Base-by-base conservation (phyloP, 192 early-diverging fungal species). In the Phlyctochytrium bullatum region DNA sequence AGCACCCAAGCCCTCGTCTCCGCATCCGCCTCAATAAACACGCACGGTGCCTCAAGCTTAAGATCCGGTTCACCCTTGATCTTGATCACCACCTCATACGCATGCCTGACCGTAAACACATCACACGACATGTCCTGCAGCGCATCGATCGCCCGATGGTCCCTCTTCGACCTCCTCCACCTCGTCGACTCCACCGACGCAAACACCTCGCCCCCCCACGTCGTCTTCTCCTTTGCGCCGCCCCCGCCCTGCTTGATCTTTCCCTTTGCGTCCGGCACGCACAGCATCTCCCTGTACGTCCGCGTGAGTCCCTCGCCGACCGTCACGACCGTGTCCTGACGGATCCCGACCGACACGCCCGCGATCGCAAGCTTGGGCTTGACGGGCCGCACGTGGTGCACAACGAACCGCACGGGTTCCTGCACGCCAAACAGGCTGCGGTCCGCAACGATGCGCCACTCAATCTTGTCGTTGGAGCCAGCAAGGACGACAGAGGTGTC, bases 401-500 rank as follows among this genome's bases (percentile, higher is more conserved):
- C 27, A 25, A 27, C 6, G 54, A 57, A 57, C 20, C 6, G 10
- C 12, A 57, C 27, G 54, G 54, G 54, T 14, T 57, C 54, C 6
- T 28, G 4, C 16, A 57, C 6, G 14, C 54, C 54, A 10, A 27
- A 10, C 6, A 57, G 10, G 27, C 54, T 28, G 12, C 54, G 54
- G 27, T 57, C 54, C 4, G 25, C 25, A 10, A 10, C 12, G 54
- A 57, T 27, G 14, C 27, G 12, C 14, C 27, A 57, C 14, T 57
- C 54, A 28, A 57, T 6, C 20, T 28, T 14, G 20, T 57, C 54
- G 27, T 57, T 51, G 34, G 59, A 53, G 23, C 70, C 70, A 28
- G 33, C 35, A 52, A 72, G 57, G 59, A 72, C 58, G 23, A 33
- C 36, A 33, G 57, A 61, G 0, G 70, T 72, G 58, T 72, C 70